phyloP scores from a whole-genome alignment of 2,329 filamentous ascomycete species.

The Purpureocillium lavendulum region DNA sequence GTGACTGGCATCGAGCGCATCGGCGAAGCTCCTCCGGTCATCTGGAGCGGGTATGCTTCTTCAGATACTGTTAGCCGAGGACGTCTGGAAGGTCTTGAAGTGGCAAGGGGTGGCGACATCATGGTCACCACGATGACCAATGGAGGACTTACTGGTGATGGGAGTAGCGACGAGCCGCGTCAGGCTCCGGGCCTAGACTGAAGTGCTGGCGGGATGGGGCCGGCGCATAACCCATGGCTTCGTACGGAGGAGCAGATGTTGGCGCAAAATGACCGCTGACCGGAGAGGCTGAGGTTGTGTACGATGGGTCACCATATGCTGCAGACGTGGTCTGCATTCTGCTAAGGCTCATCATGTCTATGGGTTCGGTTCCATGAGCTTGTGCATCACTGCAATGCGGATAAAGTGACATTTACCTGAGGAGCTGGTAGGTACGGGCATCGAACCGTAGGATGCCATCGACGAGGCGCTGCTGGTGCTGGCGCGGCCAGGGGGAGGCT shows the following conservation, averaged over 20 bases:
- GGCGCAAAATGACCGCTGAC: slow-evolving; percentile 58
- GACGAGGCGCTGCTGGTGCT: slow-evolving; percentile 48
- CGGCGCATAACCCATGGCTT: slow-evolving; percentile 66
- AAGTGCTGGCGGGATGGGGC: slow-evolving; percentile 49
- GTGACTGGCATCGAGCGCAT: slow-evolving; percentile 85
- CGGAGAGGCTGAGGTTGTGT: slow-evolving; percentile 59
- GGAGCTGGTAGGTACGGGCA: slow-evolving; percentile 66
- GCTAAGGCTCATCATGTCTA: slow-evolving; percentile 67
- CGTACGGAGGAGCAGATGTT: slow-evolving; percentile 59
- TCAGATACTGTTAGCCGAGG: neutral
- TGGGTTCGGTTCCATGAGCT: slow-evolving; percentile 60
- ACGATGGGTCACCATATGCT: slow-evolving; percentile 61
- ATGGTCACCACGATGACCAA: no score
- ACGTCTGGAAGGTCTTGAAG: no score
- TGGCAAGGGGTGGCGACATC: no score
- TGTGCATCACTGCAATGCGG: slow-evolving; percentile 12
- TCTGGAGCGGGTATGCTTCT: slow-evolving; percentile 39
- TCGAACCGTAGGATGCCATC: slow-evolving; percentile 63
- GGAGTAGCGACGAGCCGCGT: slow-evolving; percentile 60
- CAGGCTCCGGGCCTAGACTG: slow-evolving; percentile 47
- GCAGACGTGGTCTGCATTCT: slow-evolving; percentile 54
- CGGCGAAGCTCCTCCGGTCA: slow-evolving; percentile 66
- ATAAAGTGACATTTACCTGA: slow-evolving; percentile 45
- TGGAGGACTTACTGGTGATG: slow-evolving; percentile 68
- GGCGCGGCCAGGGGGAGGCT: slow-evolving; percentile 42